A percentile compares a stretch with the other conserved stretches of the same genome.
Evolutionary conservation across 2,329 filamentous ascomycete species (phyloP).

Genomic region (Pseudogymnoascus sp.): DNA sequence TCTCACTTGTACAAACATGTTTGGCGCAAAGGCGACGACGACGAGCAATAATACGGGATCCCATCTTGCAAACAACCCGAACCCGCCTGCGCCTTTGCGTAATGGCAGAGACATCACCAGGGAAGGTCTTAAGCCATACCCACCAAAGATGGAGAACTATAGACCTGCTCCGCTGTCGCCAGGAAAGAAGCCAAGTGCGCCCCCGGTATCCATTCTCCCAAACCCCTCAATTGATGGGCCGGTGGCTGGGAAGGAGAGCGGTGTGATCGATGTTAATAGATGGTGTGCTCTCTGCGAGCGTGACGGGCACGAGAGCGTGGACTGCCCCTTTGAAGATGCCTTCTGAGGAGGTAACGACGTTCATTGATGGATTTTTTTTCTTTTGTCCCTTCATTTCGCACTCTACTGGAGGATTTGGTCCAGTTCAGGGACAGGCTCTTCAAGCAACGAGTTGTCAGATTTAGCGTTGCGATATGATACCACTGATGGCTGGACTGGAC

Average conservation of each 20-base stretch:
- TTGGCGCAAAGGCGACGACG: constrained; percentile 36
- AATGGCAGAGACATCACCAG: constrained; percentile 33
- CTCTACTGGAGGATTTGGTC: constrained; percentile 2
- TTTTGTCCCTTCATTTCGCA: background rate
- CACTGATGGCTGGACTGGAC: constrained; percentile 8
- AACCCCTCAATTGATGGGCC: constrained; percentile 60
- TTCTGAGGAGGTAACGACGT: constrained; percentile 38
- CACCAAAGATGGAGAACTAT: constrained; percentile 37
- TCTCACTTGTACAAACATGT: constrained; percentile 88
- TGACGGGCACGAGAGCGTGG: constrained; percentile 92
- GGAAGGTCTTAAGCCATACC: constrained; percentile 35
- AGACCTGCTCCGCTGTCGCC: constrained; percentile 51
- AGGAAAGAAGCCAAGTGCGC: constrained; percentile 31
- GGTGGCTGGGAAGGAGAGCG: constrained; percentile 70
- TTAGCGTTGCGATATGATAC: constrained; percentile 8
- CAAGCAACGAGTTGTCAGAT: constrained; percentile 5
- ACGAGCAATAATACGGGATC: constrained; percentile 12
- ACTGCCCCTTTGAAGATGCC: constrained; percentile 85
- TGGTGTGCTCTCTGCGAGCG: constrained; percentile 97
- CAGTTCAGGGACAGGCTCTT: constrained; percentile 7
- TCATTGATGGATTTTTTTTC: background rate
- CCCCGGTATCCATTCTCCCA: constrained; percentile 44
- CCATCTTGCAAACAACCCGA: constrained; percentile 11
- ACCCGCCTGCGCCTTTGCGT: constrained; percentile 17
- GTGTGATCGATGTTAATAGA: constrained; percentile 73